Base-by-base conservation (phyloP, 768 basidiomycete genomes). In the Boletus vermiculosoides region DNA sequence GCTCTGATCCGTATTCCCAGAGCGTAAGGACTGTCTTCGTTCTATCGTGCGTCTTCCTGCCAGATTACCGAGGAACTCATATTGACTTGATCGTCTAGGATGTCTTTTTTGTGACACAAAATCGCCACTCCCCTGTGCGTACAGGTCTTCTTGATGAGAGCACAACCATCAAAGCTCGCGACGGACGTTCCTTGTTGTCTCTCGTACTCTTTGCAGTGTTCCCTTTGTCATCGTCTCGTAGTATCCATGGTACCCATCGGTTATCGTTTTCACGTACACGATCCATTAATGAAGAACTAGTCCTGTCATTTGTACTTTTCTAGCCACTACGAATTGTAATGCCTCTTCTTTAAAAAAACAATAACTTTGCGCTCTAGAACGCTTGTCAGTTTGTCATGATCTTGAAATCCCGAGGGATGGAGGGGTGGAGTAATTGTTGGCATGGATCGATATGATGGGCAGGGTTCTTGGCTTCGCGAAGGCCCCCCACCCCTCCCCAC, bases 221-320 rank as follows among this genome's bases (percentile, higher is more conserved):
- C 41, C 18, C 11, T 55, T 15, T 16, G 45, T 45, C 45, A 45
- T 54, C 34, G 42, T 33, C n/a, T 39, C 36, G 20, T 10, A 39
- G 64, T 64, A 54, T 63, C 56, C 62, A 61, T 64, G 62, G 39
- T 54, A 64, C 60, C 47, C 49, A 37, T 48, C 60, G 56, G 39
- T 40, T 57, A 62, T 52, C 30, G 45, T 46, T 23, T n/a, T 12
- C n/a, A 15, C 34, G 49, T 53, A 50, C 53, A 41, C 15, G 0
- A 40, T 5, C 55, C 41, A 50, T 52, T 47, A 33, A 55, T 44
- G 25, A 25, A 45, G 10, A 18, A 5, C 10, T 16, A 7, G 12
- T 5, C 39, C 20, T 20, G 39, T 52, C 58, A 64, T 63, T 40
- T 59, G 62, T 63, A 63, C 62, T 49, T 63, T 63, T 59, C 12